Percentiles rank a stretch among this genome's conserved stretches.
Conservation (phyloP, 2,329 filamentous ascomycete species). For the Colletotrichum sidae region DNA sequence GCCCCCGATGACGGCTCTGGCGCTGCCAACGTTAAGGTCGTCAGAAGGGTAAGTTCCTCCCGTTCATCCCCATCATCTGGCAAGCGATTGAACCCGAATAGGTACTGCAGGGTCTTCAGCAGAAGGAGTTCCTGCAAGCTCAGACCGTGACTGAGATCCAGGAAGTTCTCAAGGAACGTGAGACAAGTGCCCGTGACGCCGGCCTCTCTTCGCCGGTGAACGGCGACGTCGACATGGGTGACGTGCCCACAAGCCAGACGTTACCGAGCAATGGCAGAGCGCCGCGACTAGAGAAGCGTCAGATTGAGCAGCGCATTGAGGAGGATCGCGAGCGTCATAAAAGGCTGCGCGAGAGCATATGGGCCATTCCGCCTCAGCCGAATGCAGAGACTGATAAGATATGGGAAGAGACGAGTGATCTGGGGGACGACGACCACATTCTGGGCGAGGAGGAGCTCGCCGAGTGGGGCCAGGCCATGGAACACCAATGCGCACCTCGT, state of each 20-base stretch:
- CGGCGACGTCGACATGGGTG: conserved; percentile 53
- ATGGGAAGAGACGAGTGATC: conserved; percentile 88
- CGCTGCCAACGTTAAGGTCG: conserved; percentile 93
- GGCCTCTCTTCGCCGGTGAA: conserved; percentile 62
- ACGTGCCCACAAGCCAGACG: conserved; percentile 55
- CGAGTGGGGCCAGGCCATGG: conserved; percentile 53
- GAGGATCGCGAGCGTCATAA: conserved; percentile 97
- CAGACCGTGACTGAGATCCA: conserved; percentile 85
- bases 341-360: conserved; percentile 88
- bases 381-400: conserved; percentile 81
- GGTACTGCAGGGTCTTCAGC: conserved; percentile 77
- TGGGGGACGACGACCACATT: conserved; percentile 87
- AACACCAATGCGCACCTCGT: conserved; percentile 32
- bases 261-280: conserved; percentile 50
- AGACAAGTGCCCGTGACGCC: conserved; percentile 70
- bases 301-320: conserved; percentile 96
- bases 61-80: neutral
- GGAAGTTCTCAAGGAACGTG: conserved; percentile 83
- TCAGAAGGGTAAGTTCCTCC: conserved; percentile 73
- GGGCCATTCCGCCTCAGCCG: conserved; percentile 79
- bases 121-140: conserved; percentile 77
- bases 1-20: conserved; percentile 88
- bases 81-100: conserved; percentile 43
- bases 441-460: conserved; percentile 78
- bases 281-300: conserved; percentile 77